Percentiles rank a stretch among this genome's conserved stretches.
phyloP scores from a whole-genome alignment of 192 early-diverging fungal species.

The Phlyctochytrium bullatum region DNA sequence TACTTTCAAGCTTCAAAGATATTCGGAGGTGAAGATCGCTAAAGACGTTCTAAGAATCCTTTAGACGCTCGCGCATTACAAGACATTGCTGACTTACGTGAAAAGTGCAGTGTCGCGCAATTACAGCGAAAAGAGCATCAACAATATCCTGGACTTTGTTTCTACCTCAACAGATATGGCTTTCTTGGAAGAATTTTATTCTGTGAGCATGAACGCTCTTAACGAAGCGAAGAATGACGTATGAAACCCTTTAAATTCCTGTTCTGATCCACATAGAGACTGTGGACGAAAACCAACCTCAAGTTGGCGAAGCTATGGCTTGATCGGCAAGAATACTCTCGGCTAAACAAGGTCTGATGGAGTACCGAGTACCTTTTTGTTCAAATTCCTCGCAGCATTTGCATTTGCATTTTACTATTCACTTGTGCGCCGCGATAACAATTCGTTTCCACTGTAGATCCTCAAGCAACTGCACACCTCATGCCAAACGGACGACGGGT shows the following conservation, averaged over 20 bases:
- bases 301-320: conserved; percentile 84
- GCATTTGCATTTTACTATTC: too few relatives aligned
- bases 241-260: background rate
- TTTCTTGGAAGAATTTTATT: conserved; percentile 84
- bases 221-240: conserved; percentile 83
- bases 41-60: background rate
- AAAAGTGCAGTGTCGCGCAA: conserved; percentile 78
- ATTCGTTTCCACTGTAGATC: too few relatives aligned
- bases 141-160: conserved; percentile 82
- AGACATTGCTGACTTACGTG: conserved; percentile 70
- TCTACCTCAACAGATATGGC: conserved; percentile 71
- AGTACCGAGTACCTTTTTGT: background rate
- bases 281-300: conserved; percentile 84
- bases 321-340: conserved; percentile 73
- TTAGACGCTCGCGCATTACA: conserved; percentile 72
- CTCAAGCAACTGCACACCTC: conserved; percentile 68
- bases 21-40: conserved; percentile 50
- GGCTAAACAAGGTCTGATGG: conserved; percentile 61
- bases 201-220: conserved; percentile 67
- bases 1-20: conserved; percentile 63
- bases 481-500: conserved; percentile 76
- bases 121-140: conserved; percentile 87
- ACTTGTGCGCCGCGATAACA: too few relatives aligned
- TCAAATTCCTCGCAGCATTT: too few relatives aligned
- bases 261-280: conserved; percentile 45